phyloP scores from a whole-genome alignment of 2,329 filamentous ascomycete genomes.

The Iodosphaeria phyllophila region DNA sequence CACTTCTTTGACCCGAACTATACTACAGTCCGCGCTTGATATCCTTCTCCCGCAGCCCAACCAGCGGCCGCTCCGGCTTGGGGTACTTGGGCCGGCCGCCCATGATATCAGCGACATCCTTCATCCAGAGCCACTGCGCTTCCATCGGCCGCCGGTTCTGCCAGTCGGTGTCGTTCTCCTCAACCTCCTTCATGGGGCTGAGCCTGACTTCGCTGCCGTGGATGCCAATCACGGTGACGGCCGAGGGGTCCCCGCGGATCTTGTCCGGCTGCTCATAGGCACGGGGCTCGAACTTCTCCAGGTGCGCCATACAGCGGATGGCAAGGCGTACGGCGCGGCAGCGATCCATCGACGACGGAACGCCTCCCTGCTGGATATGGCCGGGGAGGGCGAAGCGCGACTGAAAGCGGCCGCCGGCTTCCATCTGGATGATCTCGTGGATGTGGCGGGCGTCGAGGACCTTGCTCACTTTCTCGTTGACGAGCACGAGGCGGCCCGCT shows the following conservation, averaged over 20 bases:
- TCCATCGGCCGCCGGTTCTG: constrained; percentile 65
- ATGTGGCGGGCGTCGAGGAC: constrained; percentile 89
- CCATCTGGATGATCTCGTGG: constrained; percentile 86
- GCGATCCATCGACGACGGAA: constrained; percentile 89
- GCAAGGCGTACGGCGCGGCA: constrained; percentile 80
- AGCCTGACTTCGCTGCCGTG: constrained; percentile 83
- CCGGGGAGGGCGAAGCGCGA: constrained; percentile 80
- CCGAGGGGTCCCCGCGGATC: constrained; percentile 56
- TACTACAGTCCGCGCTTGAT: constrained; percentile 32
- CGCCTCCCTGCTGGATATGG: constrained; percentile 86
- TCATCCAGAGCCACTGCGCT: constrained; percentile 72
- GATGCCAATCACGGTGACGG: constrained; percentile 74
- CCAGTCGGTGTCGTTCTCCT: constrained; percentile 85
- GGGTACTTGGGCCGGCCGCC: constrained; percentile 47
- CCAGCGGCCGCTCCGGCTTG: constrained; percentile 27
- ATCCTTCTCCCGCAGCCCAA: constrained; percentile 38
- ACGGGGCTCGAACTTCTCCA: constrained; percentile 58
- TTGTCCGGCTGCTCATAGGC: constrained; percentile 34
- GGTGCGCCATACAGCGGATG: constrained; percentile 83
- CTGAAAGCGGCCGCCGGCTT: constrained; percentile 83
- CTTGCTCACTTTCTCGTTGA: constrained; percentile 83
- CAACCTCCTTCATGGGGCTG: constrained; percentile 60
- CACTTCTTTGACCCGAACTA: too few relatives aligned
- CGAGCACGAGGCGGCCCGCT: constrained; percentile 84
- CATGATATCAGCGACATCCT: constrained; percentile 67